phyloP scores from a whole-genome alignment of 768 basidiomycete species.

The Lactifluus rugatus region DNA sequence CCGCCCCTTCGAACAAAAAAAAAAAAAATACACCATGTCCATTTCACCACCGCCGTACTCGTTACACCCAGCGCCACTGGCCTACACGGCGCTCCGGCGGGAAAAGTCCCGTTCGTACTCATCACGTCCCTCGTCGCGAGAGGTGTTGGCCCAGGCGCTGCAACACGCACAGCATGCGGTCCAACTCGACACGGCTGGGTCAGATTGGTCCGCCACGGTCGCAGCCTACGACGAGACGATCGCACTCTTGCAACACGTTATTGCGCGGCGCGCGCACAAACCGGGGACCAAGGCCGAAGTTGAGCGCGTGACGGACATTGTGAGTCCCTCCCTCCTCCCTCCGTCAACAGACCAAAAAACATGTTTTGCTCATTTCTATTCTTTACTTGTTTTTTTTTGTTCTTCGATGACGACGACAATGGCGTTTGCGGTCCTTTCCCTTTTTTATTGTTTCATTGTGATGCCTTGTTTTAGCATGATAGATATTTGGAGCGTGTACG shows the following conservation, averaged over 20 bases:
- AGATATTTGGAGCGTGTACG: conserved; percentile 6
- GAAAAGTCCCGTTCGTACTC: background rate
- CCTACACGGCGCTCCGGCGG: background rate
- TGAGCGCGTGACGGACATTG: conserved; percentile 4
- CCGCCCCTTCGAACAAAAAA: too few species aligned
- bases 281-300: background rate
- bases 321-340: background rate
- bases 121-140: background rate
- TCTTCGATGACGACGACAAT: background rate
- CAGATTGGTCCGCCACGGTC: background rate
- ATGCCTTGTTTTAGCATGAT: background rate
- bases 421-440: too few species aligned
- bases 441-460: background rate
- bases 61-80: background rate
- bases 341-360: background rate
- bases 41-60: background rate
- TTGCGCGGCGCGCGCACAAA: conserved; percentile 5
- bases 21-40: too few species aligned
- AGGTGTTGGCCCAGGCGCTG: background rate
- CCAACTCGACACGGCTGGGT: background rate
- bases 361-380: background rate
- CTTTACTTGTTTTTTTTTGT: background rate
- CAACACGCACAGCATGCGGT: conserved; percentile 7
- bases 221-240: conserved; percentile 15
- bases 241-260: conserved; percentile 35